A percentile compares a stretch with the other conserved stretches of the same genome.
phyloP scores from a whole-genome alignment of 2,329 filamentous ascomycete species.

The Aspergillus sclerotialis region DNA sequence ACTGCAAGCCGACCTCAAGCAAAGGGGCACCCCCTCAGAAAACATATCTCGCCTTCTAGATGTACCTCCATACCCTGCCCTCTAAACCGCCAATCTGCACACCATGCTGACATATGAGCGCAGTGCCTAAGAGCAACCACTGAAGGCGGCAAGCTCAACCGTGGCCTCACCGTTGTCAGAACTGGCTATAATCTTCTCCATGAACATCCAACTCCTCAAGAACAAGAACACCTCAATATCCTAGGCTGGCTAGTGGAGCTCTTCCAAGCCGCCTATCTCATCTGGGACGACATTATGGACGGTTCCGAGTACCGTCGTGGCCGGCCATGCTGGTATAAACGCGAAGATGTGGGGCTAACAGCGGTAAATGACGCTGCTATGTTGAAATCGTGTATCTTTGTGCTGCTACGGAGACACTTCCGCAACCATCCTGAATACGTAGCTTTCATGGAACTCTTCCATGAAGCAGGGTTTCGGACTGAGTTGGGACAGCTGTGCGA shows the following conservation, averaged over 20 bases:
- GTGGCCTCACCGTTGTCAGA: not conserved
- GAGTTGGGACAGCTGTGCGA: no score
- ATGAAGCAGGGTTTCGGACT: not conserved
- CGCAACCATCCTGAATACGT: not conserved
- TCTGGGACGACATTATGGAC: constrained; percentile 6
- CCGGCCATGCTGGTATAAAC: constrained; percentile 4
- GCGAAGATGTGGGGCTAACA: constrained; percentile 1
- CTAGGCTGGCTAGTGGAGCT: constrained; percentile 1
- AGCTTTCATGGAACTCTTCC: not conserved
- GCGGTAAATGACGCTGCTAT: not conserved
- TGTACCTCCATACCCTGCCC: not conserved
- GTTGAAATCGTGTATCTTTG: constrained; percentile 1
- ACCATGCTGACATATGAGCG: not conserved
- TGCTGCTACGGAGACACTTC: not conserved
- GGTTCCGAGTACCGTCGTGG: constrained; percentile 2
- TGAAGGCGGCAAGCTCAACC: constrained; percentile 1
- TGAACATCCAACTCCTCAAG: not conserved
- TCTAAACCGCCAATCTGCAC: not conserved
- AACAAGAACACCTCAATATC: not conserved
- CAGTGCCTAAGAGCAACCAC: not conserved
- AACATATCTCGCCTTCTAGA: constrained; percentile 1
- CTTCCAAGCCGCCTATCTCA: not conserved
- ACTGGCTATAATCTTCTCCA: not conserved
- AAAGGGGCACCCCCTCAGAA: not conserved
- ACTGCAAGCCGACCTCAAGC: constrained; percentile 1